These are phyloP conservation scores for Symbiotaphrina buchneri DNA, from an alignment of 495 filamentous ascomycete genomes.

Conservation along the genomic window DNA sequence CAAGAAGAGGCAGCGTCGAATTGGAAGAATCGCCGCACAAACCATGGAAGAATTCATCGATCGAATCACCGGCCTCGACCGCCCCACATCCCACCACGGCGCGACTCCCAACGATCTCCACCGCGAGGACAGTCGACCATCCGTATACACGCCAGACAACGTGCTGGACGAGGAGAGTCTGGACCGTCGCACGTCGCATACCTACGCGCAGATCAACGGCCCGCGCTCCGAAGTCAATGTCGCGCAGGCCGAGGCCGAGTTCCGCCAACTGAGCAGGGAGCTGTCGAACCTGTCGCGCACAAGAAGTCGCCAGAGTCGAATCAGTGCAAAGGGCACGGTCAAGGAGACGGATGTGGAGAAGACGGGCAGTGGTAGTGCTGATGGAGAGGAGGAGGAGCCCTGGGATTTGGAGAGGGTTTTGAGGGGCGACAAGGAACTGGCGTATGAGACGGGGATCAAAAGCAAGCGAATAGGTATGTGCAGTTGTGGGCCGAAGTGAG, in stretches of 20 bases:
- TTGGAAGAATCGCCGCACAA: too few species aligned
- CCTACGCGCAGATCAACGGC: too few species aligned
- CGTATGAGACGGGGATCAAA: conserved; percentile 53
- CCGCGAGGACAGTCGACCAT: too few species aligned
- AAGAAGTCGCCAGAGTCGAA: conserved; percentile 16
- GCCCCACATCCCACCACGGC: too few species aligned
- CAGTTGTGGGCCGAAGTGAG: not conserved
- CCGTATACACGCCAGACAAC: too few species aligned
- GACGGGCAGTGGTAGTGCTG: conserved; percentile 16
- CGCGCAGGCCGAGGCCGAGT: conserved; percentile 50
- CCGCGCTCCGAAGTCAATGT: too few species aligned
- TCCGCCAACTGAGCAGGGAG: conserved; percentile 50
- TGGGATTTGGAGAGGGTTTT: conserved; percentile 55
- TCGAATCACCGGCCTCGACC: too few species aligned
- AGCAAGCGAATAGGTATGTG: conserved; percentile 43
- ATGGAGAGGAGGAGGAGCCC: conserved; percentile 23
- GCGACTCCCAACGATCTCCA: too few species aligned
- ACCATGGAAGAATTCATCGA: too few species aligned
- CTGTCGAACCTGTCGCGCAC: conserved; percentile 40
- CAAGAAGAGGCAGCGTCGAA: too few species aligned
- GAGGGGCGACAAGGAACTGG: conserved; percentile 42
- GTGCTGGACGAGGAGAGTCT: too few species aligned
- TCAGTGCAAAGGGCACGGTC: conserved; percentile 16
- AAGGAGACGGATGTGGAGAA: conserved; percentile 31
- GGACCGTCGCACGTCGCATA: too few species aligned